Conservation (phyloP, 1,284 basidiomycete genomes). For the Ustilago sp. region DNA sequence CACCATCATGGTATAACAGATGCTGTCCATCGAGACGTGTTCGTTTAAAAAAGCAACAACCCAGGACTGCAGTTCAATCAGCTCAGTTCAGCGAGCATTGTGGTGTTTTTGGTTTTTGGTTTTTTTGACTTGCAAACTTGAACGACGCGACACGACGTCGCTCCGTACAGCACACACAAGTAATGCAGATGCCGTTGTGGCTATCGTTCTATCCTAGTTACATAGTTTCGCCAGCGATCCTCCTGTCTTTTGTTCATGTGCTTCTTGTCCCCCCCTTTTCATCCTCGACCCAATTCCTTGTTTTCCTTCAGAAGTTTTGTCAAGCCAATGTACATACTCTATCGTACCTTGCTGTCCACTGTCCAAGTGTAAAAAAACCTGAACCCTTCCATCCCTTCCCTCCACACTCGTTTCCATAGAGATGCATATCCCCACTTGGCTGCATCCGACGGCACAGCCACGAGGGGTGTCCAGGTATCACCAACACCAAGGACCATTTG, state of each 20-base stretch:
- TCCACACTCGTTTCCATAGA: not conserved
- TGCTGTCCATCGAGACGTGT: too few species aligned
- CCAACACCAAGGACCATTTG: not conserved
- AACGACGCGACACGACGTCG: constrained; percentile 6
- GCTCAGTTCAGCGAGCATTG: too few species aligned
- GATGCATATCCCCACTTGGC: not conserved
- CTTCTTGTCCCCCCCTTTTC: not conserved
- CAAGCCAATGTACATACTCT: not conserved
- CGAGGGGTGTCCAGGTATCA: not conserved
- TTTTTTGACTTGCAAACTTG: not conserved
- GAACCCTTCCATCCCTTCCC: not conserved
- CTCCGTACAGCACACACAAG: too few species aligned
- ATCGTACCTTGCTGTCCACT: not conserved
- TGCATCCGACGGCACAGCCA: not conserved
- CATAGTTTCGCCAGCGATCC: too few species aligned
- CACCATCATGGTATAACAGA: too few species aligned
- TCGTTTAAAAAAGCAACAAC: too few species aligned
- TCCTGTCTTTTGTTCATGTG: too few species aligned
- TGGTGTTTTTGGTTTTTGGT: too few species aligned
- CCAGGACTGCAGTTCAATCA: too few species aligned
- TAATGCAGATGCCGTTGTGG: too few species aligned
- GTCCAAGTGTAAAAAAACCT: not conserved
- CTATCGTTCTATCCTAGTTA: too few species aligned
- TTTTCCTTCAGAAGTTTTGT: not conserved
- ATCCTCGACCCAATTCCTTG: not conserved